Base-by-base conservation (phyloP, 1,139 yeast species). In the Diutina scorzettiae region DNA sequence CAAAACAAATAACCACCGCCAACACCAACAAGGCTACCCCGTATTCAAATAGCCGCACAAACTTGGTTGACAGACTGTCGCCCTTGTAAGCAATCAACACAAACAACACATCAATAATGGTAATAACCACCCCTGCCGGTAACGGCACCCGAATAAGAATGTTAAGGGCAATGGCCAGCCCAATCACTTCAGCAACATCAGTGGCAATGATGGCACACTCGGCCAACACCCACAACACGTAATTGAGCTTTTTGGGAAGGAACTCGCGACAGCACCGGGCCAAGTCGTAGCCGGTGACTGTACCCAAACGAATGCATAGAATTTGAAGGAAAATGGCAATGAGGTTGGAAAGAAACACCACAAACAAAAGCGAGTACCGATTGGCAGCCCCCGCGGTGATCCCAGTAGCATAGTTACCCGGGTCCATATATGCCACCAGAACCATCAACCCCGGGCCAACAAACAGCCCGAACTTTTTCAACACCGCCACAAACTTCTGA, bases 131-230 rank as follows among this genome's bases (percentile, higher is more conserved):
- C 44, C 94, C 94, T 0, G 89, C 91, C 8, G 87, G 80, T 30
- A 84, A 62, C 0, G 94, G 94, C 14, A 84, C 66, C 42, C 69
- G 69, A 39, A 81, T 51, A 46, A 84, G 64, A 43, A 84, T 78
- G 53, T 84, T 82, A 46, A 84, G 63, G 0, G 94, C 91, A 51
- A 84, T 77, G 3, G 94, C 93, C n/a, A 86, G 76, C 52, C 94
- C 95, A 44, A 84, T 81, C 28, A 84, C 94, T 54, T 84, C 95
- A 3, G 94, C 93, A 8, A 84, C 70, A 64, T 84, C 94, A 0
- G 94, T 84, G 1, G 94, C 86, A 42, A 84, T 74, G 46, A 84
- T 83, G 27, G 94, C 93, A 52, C 73, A 67, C 56, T 84, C 94
- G 1, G 94, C 89, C 46, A 81, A 65, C 36, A 81, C 48, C 73